Evolutionary conservation across 2,329 filamentous ascomycete genomes (phyloP).

Genomic region (Arthrocladium fulminans): DNA sequence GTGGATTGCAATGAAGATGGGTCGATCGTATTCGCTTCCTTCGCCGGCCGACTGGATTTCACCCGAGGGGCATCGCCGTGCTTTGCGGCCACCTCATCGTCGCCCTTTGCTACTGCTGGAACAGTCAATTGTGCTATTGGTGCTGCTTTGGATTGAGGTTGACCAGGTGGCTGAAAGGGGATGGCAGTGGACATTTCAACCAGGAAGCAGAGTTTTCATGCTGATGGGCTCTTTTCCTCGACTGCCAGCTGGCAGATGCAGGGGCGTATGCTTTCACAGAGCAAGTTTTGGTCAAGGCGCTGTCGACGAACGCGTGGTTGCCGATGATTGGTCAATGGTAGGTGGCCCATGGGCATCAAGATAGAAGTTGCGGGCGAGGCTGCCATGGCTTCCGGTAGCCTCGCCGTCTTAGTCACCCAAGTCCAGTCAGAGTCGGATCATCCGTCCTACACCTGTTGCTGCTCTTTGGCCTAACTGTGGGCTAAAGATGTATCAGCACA

Average conservation of each 20-base stretch:
- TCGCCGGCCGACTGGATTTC: not conserved
- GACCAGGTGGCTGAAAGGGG: constrained; percentile 23
- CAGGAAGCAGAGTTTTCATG: constrained; percentile 9
- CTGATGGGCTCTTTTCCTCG: not conserved
- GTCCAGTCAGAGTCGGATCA: not conserved
- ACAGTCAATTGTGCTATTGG: constrained; percentile 27
- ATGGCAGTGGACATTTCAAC: constrained; percentile 15
- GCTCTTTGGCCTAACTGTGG: too few relatives aligned
- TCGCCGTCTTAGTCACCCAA: not conserved
- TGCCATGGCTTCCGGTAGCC: not conserved
- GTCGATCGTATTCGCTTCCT: constrained; percentile 23
- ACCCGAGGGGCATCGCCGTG: not conserved
- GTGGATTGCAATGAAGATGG: constrained; percentile 71
- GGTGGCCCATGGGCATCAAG: not conserved
- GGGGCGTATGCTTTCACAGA: constrained; percentile 3
- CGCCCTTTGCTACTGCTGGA: constrained; percentile 17
- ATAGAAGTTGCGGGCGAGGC: not conserved
- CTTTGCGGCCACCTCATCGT: constrained; percentile 24
- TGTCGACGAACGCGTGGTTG: constrained; percentile 8
- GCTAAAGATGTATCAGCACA: too few relatives aligned
- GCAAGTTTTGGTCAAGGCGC: constrained; percentile 7
- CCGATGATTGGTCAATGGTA: constrained; percentile 6
- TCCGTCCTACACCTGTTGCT: too few relatives aligned
- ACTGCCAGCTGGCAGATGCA: constrained; percentile 12
- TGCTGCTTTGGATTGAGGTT: constrained; percentile 28